Evolutionary conservation across 108 stramenopile genomes (phyloP).

Genomic region (Schizochytrium sp.): DNA sequence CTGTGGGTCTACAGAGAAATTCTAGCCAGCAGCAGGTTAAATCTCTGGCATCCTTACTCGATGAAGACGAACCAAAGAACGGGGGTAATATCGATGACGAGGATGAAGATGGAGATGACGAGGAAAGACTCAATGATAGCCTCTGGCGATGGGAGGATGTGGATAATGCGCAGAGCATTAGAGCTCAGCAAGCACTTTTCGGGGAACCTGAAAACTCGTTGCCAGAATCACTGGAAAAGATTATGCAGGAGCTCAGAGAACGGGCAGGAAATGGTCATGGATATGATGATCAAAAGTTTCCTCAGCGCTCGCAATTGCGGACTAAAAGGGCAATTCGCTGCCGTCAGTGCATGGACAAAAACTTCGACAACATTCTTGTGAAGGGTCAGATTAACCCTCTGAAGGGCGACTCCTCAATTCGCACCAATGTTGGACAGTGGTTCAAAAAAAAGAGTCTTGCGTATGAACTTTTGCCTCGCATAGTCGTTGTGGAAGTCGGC

Average conservation of each 20-base stretch:
- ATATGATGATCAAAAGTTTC: neutral
- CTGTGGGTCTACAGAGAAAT: too few relatives aligned
- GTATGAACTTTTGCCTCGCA: slow-evolving; percentile 17
- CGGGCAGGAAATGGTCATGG: neutral
- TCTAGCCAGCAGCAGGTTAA: too few relatives aligned
- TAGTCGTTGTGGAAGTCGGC: neutral
- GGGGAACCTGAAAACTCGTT: neutral
- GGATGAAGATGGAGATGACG: neutral
- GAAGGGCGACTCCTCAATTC: slow-evolving; percentile 58
- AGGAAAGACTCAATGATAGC: neutral
- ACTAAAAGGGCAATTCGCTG: slow-evolving; percentile 8
- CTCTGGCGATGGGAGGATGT: slow-evolving; percentile 54
- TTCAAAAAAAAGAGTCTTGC: slow-evolving; percentile 59
- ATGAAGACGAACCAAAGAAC: neutral
- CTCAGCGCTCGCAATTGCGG: slow-evolving; percentile 32
- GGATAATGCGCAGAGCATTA: neutral
- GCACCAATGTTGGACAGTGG: slow-evolving; percentile 57
- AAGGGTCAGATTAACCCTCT: slow-evolving; percentile 44
- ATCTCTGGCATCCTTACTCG: neutral
- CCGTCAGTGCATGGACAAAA: slow-evolving; percentile 22
- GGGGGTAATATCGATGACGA: neutral
- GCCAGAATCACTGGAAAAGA: neutral
- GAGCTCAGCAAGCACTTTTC: neutral
- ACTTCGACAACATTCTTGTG: neutral
- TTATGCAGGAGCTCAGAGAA: neutral